Base-by-base conservation (phyloP, 345 rosid genomes). In the Noccaea bulbosa region DNA sequence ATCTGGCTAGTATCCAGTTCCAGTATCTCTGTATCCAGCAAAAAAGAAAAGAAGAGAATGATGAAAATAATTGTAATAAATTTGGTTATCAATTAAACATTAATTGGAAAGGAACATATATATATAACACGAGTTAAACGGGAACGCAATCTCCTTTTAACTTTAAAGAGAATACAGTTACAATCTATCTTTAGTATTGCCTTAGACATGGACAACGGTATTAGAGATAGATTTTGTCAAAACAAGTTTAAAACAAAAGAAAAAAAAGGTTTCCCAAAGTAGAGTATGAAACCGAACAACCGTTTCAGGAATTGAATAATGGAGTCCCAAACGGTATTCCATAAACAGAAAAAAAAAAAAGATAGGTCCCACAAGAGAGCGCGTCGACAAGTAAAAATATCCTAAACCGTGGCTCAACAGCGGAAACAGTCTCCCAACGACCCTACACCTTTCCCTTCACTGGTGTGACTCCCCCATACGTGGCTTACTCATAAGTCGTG, bases 351-450 rank as follows among this genome's bases (percentile, higher is more conserved):
- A 37, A 4, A 4, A 4, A 4, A 20, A 20, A 20, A 20, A 20
- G 5, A 16, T 17, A 44, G 45, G 62, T 57, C 41, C 61, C 27
- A 35, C 43, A 15, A 55, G 22, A 54, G 41, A 15, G n/a, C 8
- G 16, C 27, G 22, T 55, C 11, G 43, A 41, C 27, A 40, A 41
- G 27, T 35, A n/a, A 55, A 55, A 35, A 55, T 55, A 55, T 55
- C 61, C 43, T 3, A 53, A 55, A 55, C 61, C 61, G 60, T 55
- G 61, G 61, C 61, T 10, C 14, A 35, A 55, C 61, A 55, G 61
- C 27, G 61, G 43, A 54, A 34, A 8, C 24, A 54, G 7, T 15
- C n/a, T 55, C 61, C 61, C 59, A 8, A 54, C 59, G 35, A 5
- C 35, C 35, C 35, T 33, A 33, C 24, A 22, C 30, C 35, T 6